Evolutionary conservation across 2,329 filamentous ascomycete genomes (phyloP).

Genomic region (Lachnellula suecica): DNA sequence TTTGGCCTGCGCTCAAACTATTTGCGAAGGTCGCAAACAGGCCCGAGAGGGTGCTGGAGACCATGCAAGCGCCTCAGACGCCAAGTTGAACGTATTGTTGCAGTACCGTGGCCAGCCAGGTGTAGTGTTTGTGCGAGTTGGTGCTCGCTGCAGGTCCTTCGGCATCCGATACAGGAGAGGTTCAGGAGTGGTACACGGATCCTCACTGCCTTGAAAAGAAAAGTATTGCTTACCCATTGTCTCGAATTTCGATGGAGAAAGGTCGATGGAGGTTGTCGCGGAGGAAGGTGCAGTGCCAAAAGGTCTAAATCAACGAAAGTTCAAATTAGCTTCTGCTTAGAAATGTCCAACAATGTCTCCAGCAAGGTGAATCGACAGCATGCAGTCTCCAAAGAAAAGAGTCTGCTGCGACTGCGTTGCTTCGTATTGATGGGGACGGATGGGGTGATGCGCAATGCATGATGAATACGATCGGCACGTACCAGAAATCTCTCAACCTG

Average conservation of each 20-base stretch:
- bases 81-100: constrained; percentile 7
- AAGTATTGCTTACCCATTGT: constrained; percentile 35
- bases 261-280: constrained; percentile 29
- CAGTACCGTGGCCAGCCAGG: constrained; percentile 5
- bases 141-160: constrained; percentile 8
- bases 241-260: constrained; percentile 27
- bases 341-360: background rate
- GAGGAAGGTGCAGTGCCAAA: constrained; percentile 21
- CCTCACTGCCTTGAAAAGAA: constrained; percentile 20
- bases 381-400: constrained; percentile 2
- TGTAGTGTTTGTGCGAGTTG: constrained; percentile 8
- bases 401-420: background rate
- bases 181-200: constrained; percentile 6
- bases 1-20: constrained; percentile 5
- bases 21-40: constrained; percentile 9
- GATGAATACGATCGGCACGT: constrained; percentile 25
- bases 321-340: constrained; percentile 23
- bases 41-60: constrained; percentile 10
- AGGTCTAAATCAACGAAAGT: constrained; percentile 14
- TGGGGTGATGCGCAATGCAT: constrained; percentile 19
- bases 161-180: constrained; percentile 1
- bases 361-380: background rate
- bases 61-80: constrained; percentile 19
- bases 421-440: constrained; percentile 19
- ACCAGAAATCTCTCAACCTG: constrained; percentile 21